phyloP scores from a whole-genome alignment of 2,329 filamentous ascomycete genomes.

The Penicillium sp. region DNA sequence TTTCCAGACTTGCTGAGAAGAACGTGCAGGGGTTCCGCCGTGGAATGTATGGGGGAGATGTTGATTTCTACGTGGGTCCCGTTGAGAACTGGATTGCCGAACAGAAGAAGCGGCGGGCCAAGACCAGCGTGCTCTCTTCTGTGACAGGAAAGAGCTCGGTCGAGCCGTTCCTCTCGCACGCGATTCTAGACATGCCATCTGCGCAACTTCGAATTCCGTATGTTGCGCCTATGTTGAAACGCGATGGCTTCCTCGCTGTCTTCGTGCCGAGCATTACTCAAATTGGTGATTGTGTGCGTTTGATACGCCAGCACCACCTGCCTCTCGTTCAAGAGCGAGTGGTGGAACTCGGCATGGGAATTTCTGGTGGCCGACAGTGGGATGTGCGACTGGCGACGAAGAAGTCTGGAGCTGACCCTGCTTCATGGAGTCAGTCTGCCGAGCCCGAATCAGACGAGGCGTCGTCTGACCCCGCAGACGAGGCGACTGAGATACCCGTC shows the following conservation, averaged over 20 bases:
- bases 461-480: background rate
- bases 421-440: slow-evolving; percentile 30
- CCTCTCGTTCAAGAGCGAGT: slow-evolving; percentile 55
- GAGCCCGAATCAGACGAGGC: slow-evolving; percentile 13
- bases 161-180: slow-evolving; percentile 70
- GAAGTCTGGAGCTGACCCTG: slow-evolving; percentile 40
- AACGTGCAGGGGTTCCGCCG: slow-evolving; percentile 69
- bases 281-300: slow-evolving; percentile 66
- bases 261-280: slow-evolving; percentile 82
- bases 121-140: slow-evolving; percentile 23
- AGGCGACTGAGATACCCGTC: slow-evolving; percentile 5
- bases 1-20: slow-evolving; percentile 67
- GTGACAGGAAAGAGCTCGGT: slow-evolving; percentile 21
- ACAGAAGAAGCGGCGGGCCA: slow-evolving; percentile 50
- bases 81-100: slow-evolving; percentile 66
- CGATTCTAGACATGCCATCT: slow-evolving; percentile 73
- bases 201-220: slow-evolving; percentile 57
- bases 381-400: slow-evolving; percentile 49
- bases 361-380: slow-evolving; percentile 53
- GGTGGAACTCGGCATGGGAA: slow-evolving; percentile 50
- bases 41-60: slow-evolving; percentile 70
- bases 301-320: slow-evolving; percentile 58
- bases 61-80: slow-evolving; percentile 74
- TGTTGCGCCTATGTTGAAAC: slow-evolving; percentile 59
- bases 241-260: slow-evolving; percentile 68